A percentile compares a stretch with the other conserved stretches of the same genome.
phyloP scores from a whole-genome alignment of 441 rosid species.

The Eutrema salsugineum region DNA sequence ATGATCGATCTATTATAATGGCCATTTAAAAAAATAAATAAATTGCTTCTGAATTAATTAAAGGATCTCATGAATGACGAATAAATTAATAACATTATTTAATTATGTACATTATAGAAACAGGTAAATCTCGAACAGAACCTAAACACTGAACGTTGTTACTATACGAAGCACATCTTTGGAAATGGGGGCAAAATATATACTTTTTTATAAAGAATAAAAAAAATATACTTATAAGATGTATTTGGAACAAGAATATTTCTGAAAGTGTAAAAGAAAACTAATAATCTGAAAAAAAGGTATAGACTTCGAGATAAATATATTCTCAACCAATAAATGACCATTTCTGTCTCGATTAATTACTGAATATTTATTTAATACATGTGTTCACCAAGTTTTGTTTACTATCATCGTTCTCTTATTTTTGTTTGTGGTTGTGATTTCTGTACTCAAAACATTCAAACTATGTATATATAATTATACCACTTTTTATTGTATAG shows the following conservation, averaged over 20 bases:
- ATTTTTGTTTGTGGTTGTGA: background rate
- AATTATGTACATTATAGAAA: slow-evolving; percentile 1
- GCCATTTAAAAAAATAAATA: background rate
- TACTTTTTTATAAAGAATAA: no score
- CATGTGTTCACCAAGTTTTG: background rate
- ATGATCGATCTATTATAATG: background rate
- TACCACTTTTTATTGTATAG: no score
- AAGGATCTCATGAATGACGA: slow-evolving; percentile 15
- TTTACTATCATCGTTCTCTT: background rate
- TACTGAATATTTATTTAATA: slow-evolving; percentile 12
- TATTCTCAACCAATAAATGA: slow-evolving; percentile 18
- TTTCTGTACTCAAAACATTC: background rate
- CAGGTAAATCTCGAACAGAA: background rate
- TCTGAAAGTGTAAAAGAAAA: slow-evolving; percentile 10
- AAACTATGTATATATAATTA: background rate
- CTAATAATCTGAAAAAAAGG: background rate
- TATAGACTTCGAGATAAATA: background rate
- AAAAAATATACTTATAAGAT: background rate
- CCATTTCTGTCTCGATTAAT: slow-evolving; percentile 20
- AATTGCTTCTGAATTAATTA: background rate
- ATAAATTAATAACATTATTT: background rate
- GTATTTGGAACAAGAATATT: slow-evolving; percentile 17
- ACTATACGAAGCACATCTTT: slow-evolving; percentile 6
- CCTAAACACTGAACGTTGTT: slow-evolving; percentile 14
- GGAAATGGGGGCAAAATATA: background rate